Percentiles rank a stretch among this genome's conserved stretches.
Conservation (phyloP, 441 rosid genomes). For the Aquilaria agallochum region DNA sequence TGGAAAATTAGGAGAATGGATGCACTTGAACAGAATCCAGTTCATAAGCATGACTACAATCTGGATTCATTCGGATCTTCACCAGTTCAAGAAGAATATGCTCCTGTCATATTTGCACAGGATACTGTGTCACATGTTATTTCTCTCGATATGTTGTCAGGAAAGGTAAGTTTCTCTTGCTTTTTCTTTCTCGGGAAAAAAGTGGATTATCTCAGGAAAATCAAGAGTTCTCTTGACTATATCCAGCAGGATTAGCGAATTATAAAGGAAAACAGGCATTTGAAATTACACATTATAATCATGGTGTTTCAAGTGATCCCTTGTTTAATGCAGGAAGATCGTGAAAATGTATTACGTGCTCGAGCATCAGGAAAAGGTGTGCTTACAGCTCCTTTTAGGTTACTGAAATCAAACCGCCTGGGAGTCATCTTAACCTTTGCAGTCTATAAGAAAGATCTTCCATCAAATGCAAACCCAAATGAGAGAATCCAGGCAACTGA, state of each 20-base stretch:
- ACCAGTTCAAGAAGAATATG: constrained; percentile 85
- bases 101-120: constrained; percentile 96
- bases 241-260: background rate
- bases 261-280: background rate
- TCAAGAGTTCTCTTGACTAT: background rate
- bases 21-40: constrained; percentile 62
- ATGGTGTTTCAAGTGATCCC: constrained; percentile 8
- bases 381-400: constrained; percentile 83
- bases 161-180: constrained; percentile 54
- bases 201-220: background rate
- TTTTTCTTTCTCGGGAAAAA: constrained; percentile 3
- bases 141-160: constrained; percentile 90
- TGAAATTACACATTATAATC: constrained; percentile 1
- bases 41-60: constrained; percentile 66
- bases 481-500: constrained; percentile 79
- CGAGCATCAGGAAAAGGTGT: constrained; percentile 86
- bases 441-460: constrained; percentile 75
- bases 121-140: constrained; percentile 83
- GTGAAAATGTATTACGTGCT: constrained; percentile 81
- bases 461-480: constrained; percentile 71
- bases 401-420: constrained; percentile 80
- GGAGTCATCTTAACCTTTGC: constrained; percentile 93
- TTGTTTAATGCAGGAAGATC: constrained; percentile 63
- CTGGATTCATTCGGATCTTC: constrained; percentile 66
- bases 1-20: constrained; percentile 91